Conservation (phyloP, 78 protist species). For the Dictyostelium brefeldianum region DNA sequence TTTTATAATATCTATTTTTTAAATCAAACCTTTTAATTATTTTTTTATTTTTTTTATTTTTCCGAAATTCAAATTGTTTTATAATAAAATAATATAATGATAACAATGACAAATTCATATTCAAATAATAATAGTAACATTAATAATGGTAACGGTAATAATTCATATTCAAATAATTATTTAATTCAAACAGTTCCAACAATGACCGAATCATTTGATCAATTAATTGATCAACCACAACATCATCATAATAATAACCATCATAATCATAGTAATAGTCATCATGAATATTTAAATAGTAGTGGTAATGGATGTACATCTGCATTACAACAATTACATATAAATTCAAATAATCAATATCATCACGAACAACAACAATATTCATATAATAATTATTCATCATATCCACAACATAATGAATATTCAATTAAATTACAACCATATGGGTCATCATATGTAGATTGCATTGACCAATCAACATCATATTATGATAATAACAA, state of each 20-base stretch:
- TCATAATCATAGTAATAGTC: no score
- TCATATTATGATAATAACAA: background rate
- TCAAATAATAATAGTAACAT: background rate
- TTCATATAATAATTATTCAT: background rate
- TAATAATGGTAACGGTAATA: background rate
- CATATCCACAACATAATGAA: background rate
- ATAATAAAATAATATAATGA: background rate
- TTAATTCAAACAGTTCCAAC: slow-evolving; percentile 20
- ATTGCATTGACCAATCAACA: background rate
- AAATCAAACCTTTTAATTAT: background rate
- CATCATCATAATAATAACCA: background rate
- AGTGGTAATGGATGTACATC: background rate
- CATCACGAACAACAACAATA: background rate
- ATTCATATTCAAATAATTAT: slow-evolving; percentile 4
- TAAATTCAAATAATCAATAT: background rate
- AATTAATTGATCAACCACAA: background rate
- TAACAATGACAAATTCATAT: background rate
- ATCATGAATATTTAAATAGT: no score
- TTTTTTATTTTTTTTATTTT: background rate
- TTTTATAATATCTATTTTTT: no score
- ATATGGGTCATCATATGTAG: background rate
- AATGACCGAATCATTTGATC: slow-evolving; percentile 21
- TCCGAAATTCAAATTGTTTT: slow-evolving; percentile 3
- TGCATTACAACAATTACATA: background rate
- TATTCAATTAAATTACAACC: background rate